Evolutionary conservation across 441 rosid genomes (phyloP).

Genomic region (Gossypium laxum): DNA sequence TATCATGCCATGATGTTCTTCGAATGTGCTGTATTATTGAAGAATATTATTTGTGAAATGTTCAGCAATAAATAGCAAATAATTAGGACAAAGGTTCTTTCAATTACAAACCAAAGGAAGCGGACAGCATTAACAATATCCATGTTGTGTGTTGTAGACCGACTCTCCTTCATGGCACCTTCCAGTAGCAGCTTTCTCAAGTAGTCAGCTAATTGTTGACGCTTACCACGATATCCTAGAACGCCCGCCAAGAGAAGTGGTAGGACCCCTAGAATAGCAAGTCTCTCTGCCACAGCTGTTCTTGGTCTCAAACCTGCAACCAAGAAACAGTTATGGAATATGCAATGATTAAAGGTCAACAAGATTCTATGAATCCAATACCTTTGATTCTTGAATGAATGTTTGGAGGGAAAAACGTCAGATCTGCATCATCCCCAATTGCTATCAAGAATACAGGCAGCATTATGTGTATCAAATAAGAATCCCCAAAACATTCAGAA

Average conservation of each 20-base stretch:
- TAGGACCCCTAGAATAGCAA: conserved; percentile 64
- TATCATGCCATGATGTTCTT: conserved; percentile 72
- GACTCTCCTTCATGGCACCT: conserved; percentile 43
- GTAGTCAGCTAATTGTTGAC: conserved; percentile 51
- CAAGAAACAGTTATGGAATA: conserved; percentile 20
- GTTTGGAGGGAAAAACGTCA: conserved; percentile 51
- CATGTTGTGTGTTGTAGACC: conserved; percentile 33
- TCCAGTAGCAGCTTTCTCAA: conserved; percentile 70
- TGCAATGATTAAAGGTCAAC: conserved; percentile 10
- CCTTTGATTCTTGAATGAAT: conserved; percentile 65
- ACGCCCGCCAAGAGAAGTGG: conserved; percentile 89
- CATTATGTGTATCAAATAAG: conserved; percentile 71
- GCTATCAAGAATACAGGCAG: conserved; percentile 78
- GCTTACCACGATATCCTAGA: conserved; percentile 77
- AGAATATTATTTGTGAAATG: conserved; percentile 19
- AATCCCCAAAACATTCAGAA: conserved; percentile 59
- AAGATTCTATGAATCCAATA: conserved; percentile 18
- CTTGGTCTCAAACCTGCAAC: conserved; percentile 75
- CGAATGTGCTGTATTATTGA: conserved; percentile 59
- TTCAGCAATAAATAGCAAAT: conserved; percentile 12
- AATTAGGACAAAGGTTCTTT: conserved; percentile 1
- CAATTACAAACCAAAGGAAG: conserved; percentile 70
- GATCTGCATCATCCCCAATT: conserved; percentile 67
- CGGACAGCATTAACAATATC: conserved; percentile 76
- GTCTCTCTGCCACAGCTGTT: conserved; percentile 63